Evolutionary conservation across 306 rosid genomes (phyloP).

Genomic region (Sphenostylis stenocarpa): DNA sequence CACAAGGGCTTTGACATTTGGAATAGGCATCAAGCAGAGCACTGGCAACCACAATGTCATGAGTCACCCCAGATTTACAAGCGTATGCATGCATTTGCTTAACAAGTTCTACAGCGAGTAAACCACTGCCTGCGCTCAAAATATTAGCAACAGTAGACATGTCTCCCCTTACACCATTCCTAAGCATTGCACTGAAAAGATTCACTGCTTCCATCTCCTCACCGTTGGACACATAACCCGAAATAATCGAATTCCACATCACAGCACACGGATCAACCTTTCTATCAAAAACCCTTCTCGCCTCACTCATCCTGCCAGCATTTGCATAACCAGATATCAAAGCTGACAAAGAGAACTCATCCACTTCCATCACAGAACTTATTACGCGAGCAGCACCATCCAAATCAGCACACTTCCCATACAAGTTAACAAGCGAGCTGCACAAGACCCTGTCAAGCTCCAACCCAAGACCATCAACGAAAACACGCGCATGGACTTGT

Average conservation of each 20-base stretch:
- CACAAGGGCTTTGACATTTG: slow-evolving; percentile 58
- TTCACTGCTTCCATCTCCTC: slow-evolving; percentile 58
- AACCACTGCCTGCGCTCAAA: slow-evolving; percentile 56
- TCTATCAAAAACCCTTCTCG: slow-evolving; percentile 58
- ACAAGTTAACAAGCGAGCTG: slow-evolving; percentile 62
- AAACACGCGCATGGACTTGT: slow-evolving; percentile 73
- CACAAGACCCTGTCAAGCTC: slow-evolving; percentile 62
- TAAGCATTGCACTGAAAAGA: slow-evolving; percentile 62
- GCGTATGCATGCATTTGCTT: slow-evolving; percentile 61
- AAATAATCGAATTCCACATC: slow-evolving; percentile 73
- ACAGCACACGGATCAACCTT: slow-evolving; percentile 48
- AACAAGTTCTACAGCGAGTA: slow-evolving; percentile 43
- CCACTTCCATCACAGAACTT: slow-evolving; percentile 54
- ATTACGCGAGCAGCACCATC: slow-evolving; percentile 54
- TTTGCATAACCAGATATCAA: slow-evolving; percentile 64
- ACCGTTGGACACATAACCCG: slow-evolving; percentile 60
- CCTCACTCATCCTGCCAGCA: slow-evolving; percentile 67
- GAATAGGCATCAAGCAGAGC: slow-evolving; percentile 76
- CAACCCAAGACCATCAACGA: slow-evolving; percentile 43
- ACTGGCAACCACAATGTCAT: slow-evolving; percentile 59
- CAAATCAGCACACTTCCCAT: slow-evolving; percentile 75
- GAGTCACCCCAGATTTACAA: slow-evolving; percentile 53
- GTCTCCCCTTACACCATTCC: slow-evolving; percentile 52
- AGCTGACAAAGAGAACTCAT: slow-evolving; percentile 82
- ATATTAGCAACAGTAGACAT: slow-evolving; percentile 55